Evolutionary conservation across 2,329 filamentous ascomycete species (phyloP), one percentile per base, ranked within the genome.

Genomic region (Fusarium sp.): DNA sequence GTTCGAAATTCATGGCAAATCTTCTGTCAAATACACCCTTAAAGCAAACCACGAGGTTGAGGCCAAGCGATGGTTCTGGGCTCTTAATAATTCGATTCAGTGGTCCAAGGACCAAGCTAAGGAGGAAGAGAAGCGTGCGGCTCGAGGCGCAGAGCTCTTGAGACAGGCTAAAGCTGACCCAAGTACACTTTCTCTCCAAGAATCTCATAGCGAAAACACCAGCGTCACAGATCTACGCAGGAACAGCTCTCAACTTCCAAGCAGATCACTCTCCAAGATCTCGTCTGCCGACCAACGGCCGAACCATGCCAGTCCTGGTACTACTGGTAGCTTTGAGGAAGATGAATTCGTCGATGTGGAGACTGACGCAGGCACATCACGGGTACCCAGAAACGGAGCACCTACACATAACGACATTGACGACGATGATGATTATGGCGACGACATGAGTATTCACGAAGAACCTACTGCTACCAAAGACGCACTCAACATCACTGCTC

Each of bases 1-100:
- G 65, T 98, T 99, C 77, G 96, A 99, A 78, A 98, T 99, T 57
- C 93, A 95, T 69, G 96, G 96, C 56, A 99, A 99, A 82, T 98
- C 95, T 2, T 98, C 95, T 1, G 96, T 99, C 80, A 99, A 98
- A 82, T 99, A 99, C 80, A 95, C 97, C 52, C 87, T 99, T 57
- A 98, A 97, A 81, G 96, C 96, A 1, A 99, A 99, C 77, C 96
- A 99, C 81, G 93, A 98, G 78, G 95, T 98, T 32, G 96, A 99
- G 81, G 95, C 96, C 9, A 99, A 99, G 82, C 90, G 96, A 60
- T 99, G 96, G 96, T 99, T 97, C 81, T 99, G 96, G 96, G 93
- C 96, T 1, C 85, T 99, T 70, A 99, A 99, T 83, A 99, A 99
- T 80, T 95, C 96, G 9, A 99, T 99, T 53, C 96, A 98, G 79